These are phyloP conservation scores for Lactarius vividus DNA, from an alignment of 768 basidiomycete species.

Conservation along the genomic window DNA sequence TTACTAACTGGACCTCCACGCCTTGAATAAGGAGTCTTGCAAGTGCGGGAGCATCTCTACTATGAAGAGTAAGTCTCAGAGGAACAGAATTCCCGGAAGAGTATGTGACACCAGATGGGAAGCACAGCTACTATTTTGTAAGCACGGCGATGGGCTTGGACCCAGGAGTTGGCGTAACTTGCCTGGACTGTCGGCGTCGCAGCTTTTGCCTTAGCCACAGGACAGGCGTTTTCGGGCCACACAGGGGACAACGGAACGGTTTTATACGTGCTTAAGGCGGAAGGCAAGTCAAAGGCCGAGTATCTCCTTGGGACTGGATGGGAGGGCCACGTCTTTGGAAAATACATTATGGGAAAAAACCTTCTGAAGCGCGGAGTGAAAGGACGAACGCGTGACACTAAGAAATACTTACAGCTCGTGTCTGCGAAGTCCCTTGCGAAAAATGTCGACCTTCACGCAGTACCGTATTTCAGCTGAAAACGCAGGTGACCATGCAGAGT, in stretches of 20 bases:
- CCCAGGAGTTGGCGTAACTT: conserved; percentile 19
- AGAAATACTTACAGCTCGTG: conserved; percentile 39
- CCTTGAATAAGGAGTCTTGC: conserved; percentile 37
- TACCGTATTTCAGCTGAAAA: conserved; percentile 38
- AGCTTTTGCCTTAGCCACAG: conserved; percentile 13
- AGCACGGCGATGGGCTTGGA: background rate
- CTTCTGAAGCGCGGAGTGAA: conserved; percentile 29
- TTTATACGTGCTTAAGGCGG: conserved; percentile 32
- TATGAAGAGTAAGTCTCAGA: conserved; percentile 39
- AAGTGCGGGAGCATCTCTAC: conserved; percentile 39
- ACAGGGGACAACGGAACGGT: conserved; percentile 33
- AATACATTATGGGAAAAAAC: conserved; percentile 41
- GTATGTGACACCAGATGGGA: conserved; percentile 39
- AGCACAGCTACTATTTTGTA: conserved; percentile 35
- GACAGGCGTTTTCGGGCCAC: conserved; percentile 21
- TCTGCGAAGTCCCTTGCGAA: conserved; percentile 40
- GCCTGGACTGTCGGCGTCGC: conserved; percentile 32
- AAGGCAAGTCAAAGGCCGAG: conserved; percentile 30
- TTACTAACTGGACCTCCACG: conserved; percentile 39
- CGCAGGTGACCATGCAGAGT: conserved; percentile 34
- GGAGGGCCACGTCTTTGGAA: conserved; percentile 43
- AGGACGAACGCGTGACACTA: conserved; percentile 1
- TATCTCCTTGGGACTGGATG: conserved; percentile 37
- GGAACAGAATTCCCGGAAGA: conserved; percentile 43
- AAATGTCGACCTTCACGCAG: conserved; percentile 39